A percentile compares a stretch with the other conserved stretches of the same genome.
These are phyloP conservation scores for Lactarius vividus DNA, from an alignment of 768 basidiomycete species.

Conservation along the genomic window DNA sequence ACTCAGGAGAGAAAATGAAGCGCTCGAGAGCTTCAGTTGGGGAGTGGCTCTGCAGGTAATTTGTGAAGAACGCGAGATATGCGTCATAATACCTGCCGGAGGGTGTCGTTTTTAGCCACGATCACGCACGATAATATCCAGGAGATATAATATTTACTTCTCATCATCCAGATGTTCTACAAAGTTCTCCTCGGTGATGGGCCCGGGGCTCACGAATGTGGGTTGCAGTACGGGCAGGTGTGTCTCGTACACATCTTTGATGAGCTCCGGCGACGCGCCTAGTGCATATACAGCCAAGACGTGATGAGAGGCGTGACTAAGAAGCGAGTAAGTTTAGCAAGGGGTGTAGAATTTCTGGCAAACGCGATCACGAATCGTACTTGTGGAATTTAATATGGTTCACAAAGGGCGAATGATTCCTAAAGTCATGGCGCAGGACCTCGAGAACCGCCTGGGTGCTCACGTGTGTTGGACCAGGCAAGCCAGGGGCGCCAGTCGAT, in stretches of 20 bases:
- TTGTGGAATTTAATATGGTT: slow-evolving; percentile 13
- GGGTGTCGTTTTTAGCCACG: not conserved
- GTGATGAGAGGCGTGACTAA: slow-evolving; percentile 56
- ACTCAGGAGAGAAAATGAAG: slow-evolving; percentile 54
- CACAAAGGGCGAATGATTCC: not conserved
- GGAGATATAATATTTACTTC: slow-evolving; percentile 38
- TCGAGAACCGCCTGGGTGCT: slow-evolving; percentile 7
- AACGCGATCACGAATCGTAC: not conserved
- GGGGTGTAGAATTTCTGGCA: not conserved
- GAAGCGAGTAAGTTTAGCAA: not conserved
- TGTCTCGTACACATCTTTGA: slow-evolving; percentile 43
- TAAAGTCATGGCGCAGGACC: slow-evolving; percentile 9
- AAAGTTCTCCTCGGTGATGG: slow-evolving; percentile 48
- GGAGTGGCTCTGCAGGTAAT: slow-evolving; percentile 41
- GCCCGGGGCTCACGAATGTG: slow-evolving; percentile 42
- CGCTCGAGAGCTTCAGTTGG: slow-evolving; percentile 48
- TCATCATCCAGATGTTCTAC: slow-evolving; percentile 55
- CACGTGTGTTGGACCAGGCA: slow-evolving; percentile 10
- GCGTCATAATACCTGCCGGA: slow-evolving; percentile 50
- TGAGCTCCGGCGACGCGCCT: slow-evolving; percentile 46
- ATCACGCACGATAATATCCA: not conserved
- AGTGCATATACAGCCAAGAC: slow-evolving; percentile 57
- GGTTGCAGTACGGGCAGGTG: slow-evolving; percentile 36
- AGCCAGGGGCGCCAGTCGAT: not conserved
- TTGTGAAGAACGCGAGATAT: slow-evolving; percentile 57